Conservation (phyloP, 2,329 filamentous ascomycete genomes). For the Diaporthe destruens region DNA sequence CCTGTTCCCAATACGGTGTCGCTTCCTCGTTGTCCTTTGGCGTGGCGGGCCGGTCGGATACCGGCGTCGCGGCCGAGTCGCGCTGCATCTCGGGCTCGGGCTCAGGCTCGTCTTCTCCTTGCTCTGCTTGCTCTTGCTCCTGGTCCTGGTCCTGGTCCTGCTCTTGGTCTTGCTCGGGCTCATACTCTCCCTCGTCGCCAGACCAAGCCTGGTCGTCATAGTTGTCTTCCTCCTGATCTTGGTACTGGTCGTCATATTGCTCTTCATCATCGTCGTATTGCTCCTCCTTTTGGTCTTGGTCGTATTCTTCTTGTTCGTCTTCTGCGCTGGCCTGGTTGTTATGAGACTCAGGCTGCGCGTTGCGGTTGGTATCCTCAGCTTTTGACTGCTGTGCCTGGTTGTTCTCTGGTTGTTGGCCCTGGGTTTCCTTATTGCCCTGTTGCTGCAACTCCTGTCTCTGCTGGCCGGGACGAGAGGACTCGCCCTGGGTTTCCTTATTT, state of each 20-base stretch:
- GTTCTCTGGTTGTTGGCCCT: slow-evolving; percentile 12
- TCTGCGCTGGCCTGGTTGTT: slow-evolving; percentile 36
- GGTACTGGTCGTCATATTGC: slow-evolving; percentile 17
- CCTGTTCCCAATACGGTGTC: slow-evolving; percentile 47
- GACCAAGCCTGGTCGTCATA: slow-evolving; percentile 38
- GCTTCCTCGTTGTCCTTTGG: slow-evolving; percentile 50
- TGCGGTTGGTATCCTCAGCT: slow-evolving; percentile 27
- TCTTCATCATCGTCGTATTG: slow-evolving; percentile 41
- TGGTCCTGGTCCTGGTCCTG: slow-evolving; percentile 43
- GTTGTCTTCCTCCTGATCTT: slow-evolving; percentile 41
- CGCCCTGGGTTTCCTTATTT: neutral
- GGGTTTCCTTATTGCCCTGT: neutral
- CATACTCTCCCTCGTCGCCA: slow-evolving; percentile 41
- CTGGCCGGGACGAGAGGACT: slow-evolving; percentile 34
- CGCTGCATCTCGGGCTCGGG: slow-evolving; percentile 72
- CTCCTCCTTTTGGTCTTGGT: slow-evolving; percentile 34
- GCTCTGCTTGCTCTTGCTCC: slow-evolving; percentile 40
- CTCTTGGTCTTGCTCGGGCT: slow-evolving; percentile 43
- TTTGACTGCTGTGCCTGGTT: slow-evolving; percentile 21
- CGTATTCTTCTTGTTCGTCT: slow-evolving; percentile 39
- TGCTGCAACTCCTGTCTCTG: slow-evolving; percentile 36
- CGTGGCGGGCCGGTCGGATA: slow-evolving; percentile 49
- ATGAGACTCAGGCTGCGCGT: slow-evolving; percentile 13
- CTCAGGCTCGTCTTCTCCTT: slow-evolving; percentile 57
- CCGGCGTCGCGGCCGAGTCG: slow-evolving; percentile 59